Evolutionary conservation across 2,329 filamentous ascomycete genomes (phyloP), one percentile per base, ranked within the genome.

Genomic region (Neoscytalidium dimidiatum): DNA sequence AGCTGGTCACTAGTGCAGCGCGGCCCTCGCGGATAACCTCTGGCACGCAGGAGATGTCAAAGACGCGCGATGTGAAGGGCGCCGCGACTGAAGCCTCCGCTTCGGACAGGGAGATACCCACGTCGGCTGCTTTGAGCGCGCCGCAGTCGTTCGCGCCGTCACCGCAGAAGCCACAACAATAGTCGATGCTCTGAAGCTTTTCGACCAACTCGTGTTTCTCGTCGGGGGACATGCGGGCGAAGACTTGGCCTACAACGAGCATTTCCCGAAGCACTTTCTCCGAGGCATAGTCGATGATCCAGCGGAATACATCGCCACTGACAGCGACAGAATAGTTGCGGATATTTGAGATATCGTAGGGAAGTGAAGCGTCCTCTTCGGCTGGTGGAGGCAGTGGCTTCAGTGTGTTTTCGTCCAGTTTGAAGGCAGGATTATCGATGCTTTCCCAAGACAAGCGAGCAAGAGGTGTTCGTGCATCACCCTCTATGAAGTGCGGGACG

Each of bases 141-240:
- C 94, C 95, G 71, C 95, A 99, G 76, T 99, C 95, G 74, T 99
- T 99, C 28, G 95, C 95, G 44, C 95, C 95, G 75, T 99, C 95
- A 49, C 95, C 95, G 72, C 95, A 99, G 79, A 99, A 99, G 29
- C 95, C 95, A 69, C 89, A 92, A 71, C 92, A 96, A 77, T 97
- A 99, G 75, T 94, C 94, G 68, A 99, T 92, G 71, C 91, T 94
- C 76, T 99, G 96, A 3, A 99, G 84, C 76, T 97, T 99, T 77
- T 98, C 95, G 2, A 99, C 93, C 1, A 99, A 83, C 77, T 99
- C 96, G 74, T 97, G 94, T 77, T 99, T 99, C 78, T 99, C 95
- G 74, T 99, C 96, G 0, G 95, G 96, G 1, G 94, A 98, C 95
- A 99, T 99, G 70, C 95, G 90, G 3, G 95, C 96, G 77, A 96